Evolutionary conservation across 2,329 filamentous ascomycete species (phyloP).

Genomic region (Sarocladiaceae sp.): DNA sequence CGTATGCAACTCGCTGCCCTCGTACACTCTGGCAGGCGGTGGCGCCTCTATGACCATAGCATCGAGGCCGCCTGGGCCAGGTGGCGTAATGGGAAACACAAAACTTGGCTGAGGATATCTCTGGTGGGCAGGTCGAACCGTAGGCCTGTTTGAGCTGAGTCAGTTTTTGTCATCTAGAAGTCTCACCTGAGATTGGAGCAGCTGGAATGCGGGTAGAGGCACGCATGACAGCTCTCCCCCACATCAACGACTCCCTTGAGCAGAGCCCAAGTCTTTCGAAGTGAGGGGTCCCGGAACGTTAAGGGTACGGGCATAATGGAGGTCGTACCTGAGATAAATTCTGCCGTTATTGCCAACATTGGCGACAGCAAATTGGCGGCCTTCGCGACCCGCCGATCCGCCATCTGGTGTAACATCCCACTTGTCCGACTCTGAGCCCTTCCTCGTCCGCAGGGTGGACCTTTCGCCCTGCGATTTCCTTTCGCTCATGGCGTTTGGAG

Average conservation of each 20-base stretch:
- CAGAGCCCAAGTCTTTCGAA: no score
- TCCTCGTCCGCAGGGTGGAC: conserved; percentile 35
- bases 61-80: conserved; percentile 54
- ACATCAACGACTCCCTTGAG: neutral
- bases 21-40: conserved; percentile 17
- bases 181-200: neutral
- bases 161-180: neutral
- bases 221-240: conserved; percentile 3
- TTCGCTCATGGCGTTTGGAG: conserved; percentile 43
- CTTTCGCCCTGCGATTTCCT: conserved; percentile 38
- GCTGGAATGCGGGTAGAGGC: conserved; percentile 4
- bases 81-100: conserved; percentile 57
- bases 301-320: neutral
- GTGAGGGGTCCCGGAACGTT: no score
- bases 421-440: conserved; percentile 51
- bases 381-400: conserved; percentile 57
- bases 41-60: conserved; percentile 28
- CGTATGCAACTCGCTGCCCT: conserved; percentile 22
- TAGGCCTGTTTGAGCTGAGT: conserved; percentile 40
- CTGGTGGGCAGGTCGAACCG: conserved; percentile 56
- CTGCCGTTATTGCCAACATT: conserved; percentile 81
- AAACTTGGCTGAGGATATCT: conserved; percentile 58
- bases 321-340: conserved; percentile 69
- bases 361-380: conserved; percentile 71
- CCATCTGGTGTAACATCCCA: conserved; percentile 57